Evolutionary conservation across 225 moss, liverwort and hornwort species (phyloP), one percentile per base, ranked within the genome.

Genomic region (Thuidium tamariscinum): DNA sequence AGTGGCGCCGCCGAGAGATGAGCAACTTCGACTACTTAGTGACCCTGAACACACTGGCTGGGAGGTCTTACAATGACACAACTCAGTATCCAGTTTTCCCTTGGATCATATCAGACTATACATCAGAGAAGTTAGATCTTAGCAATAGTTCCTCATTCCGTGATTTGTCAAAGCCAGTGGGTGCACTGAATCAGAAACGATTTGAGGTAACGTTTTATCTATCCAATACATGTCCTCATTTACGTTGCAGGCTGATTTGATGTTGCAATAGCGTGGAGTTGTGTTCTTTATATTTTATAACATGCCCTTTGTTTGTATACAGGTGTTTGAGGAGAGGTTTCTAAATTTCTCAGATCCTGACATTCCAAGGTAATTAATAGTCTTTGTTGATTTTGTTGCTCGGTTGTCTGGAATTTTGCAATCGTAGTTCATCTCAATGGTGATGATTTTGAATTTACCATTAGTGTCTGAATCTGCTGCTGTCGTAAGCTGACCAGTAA

Each of bases 31-130:
- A 95, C 61, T 95, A 95, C 80, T 77, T 95, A 48, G 89, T 95
- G 85, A 92, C 90, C 29, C 48, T 95, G 59, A 95, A 95, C 82
- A 95, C 94, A 49, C 85, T 95, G 49, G 94, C 92, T 78, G 95
- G 95, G 86, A 94, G 95, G 69, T 95, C 95, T 49, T 94, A 95
- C 89, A 95, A 95, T 89, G 95, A 95, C 67, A 85, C 92, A 73
- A 95, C 95, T 52, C 95, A 95, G 70, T 95, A 95, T 89, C 95
- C 94, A 82, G 91, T 94, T 85, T 95, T 95, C 59, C 95, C 95
- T 84, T 95, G 95, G 95, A 90, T 94, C 69, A 63, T 95, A 68
- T 95, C 95, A 41, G 95, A 95, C 87, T 95, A 95, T 74, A 87
- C 90, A 48, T 95, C 95, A 61, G 90, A 95, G 55, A 95, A 92